phyloP scores from a whole-genome alignment of 108 stramenopile species.

The Nitzschia sp. region DNA sequence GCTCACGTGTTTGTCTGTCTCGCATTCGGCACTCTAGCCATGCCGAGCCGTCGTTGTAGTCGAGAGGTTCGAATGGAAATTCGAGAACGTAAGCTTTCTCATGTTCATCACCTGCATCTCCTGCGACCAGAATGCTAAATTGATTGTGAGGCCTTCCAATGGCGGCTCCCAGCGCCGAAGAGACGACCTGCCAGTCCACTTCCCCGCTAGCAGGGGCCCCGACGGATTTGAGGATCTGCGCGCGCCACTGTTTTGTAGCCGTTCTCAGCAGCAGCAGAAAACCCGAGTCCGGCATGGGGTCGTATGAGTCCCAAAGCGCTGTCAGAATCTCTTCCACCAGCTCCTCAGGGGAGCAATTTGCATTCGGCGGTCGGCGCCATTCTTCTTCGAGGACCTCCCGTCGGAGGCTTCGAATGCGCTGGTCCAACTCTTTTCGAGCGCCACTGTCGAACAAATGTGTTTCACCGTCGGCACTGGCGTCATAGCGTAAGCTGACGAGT shows the following conservation, averaged over 20 bases:
- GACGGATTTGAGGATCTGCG: conserved; percentile 13
- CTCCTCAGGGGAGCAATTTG: conserved; percentile 16
- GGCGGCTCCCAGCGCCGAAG: conserved; percentile 32
- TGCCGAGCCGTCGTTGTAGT: conserved; percentile 56
- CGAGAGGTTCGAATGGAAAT: conserved; percentile 48
- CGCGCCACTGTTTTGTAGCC: conserved; percentile 29
- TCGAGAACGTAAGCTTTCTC: conserved; percentile 26
- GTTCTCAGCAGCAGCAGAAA: conserved; percentile 27
- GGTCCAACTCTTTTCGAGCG: conserved; percentile 14
- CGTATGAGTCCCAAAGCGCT: conserved; percentile 16
- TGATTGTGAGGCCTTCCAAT: conserved; percentile 54
- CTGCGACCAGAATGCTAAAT: conserved; percentile 58
- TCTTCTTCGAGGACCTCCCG: conserved; percentile 22
- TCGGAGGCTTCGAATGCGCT: conserved; percentile 17
- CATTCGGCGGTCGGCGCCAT: conserved; percentile 30
- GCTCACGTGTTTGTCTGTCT: conserved; percentile 20
- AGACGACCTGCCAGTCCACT: conserved; percentile 14
- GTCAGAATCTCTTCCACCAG: conserved; percentile 15
- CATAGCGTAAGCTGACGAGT: no score
- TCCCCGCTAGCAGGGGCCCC: conserved; percentile 11
- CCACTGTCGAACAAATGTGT: not conserved
- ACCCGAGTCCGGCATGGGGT: conserved; percentile 36
- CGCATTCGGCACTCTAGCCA: conserved; percentile 59
- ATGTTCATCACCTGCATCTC: conserved; percentile 6
- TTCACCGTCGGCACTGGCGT: no score